Evolutionary conservation across 805 yeast species (phyloP), one percentile per base, ranked within the genome.

Genomic region (Wickerhamiella qilinensis): DNA sequence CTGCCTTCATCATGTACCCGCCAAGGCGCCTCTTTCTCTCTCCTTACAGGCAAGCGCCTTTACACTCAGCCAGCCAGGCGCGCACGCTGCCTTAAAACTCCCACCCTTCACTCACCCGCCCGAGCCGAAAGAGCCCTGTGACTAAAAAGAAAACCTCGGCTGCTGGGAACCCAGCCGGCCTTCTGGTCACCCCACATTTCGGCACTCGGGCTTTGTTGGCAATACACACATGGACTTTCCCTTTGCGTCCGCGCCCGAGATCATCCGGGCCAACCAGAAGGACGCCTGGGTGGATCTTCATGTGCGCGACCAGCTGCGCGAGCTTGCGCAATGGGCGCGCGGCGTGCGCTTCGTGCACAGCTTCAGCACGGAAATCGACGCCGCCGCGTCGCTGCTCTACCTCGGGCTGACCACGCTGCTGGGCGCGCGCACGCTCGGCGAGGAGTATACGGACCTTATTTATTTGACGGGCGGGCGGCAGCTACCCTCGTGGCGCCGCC

Each of bases 231-330:
- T 41, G 49, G 47, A 48, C 15, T 59, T 75, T 14, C 80, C 86
- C 1, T 77, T 72, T 54, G 93, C 95, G 2, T 79, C 79, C 50
- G 86, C 94, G 1, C 86, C 95, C 0, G 77, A 86, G 9, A 82
- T 86, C 50, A 78, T 88, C 28, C 69, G 95, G 38, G 83, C 96
- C 2, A 77, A 83, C 54, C 96, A 88, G 53, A 88, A 88, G 53
- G 98, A 88, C 56, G 67, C 73, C 3, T 82, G 77, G 48, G 72
- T 82, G 32, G 79, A 77, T 47, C 57, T 67, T 1, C 55, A 69
- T 2, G 59, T 83, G 18, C 61, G 67, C 28, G 56, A 61, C 2
- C 74, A 77, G 45, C 46, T 85, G 3, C 68, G 66, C 30, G 77
- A 74, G 17, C 70, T 72, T 0, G 43, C 76, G 4, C 74, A 69